These are phyloP conservation scores for Catenaria anguillulae DNA, from an alignment of 371 early-diverging fungal genomes.

Conservation along the genomic window DNA sequence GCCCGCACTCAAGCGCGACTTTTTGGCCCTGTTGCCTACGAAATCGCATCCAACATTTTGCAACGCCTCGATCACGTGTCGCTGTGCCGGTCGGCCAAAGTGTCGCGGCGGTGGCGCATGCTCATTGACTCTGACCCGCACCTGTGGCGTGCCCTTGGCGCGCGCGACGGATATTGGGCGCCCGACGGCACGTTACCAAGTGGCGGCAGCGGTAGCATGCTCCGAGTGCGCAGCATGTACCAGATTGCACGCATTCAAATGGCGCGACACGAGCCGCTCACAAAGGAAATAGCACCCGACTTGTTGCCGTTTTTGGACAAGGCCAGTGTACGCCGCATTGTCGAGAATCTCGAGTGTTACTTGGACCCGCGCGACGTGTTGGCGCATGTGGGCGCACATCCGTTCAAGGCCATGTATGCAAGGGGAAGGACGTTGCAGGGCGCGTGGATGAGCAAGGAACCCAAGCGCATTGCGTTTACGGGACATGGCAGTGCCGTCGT, in stretches of 20 bases:
- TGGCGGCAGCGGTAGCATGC: too few relatives aligned
- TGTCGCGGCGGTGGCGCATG: slow-evolving; percentile 36
- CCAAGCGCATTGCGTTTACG: slow-evolving; percentile 52
- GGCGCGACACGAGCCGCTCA: neutral
- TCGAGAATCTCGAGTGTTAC: neutral
- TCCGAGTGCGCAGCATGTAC: neutral
- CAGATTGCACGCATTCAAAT: neutral
- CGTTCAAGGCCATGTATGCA: slow-evolving; percentile 61
- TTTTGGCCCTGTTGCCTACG: slow-evolving; percentile 65
- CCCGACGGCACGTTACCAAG: slow-evolving; percentile 4
- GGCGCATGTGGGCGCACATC: slow-evolving; percentile 27
- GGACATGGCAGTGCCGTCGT: slow-evolving; percentile 72
- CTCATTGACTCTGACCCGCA: slow-evolving; percentile 57
- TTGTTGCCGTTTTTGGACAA: neutral
- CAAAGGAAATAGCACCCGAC: neutral
- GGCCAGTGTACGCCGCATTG: neutral
- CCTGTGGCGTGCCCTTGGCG: slow-evolving; percentile 39
- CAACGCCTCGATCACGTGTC: slow-evolving; percentile 56
- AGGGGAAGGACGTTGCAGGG: slow-evolving; percentile 53
- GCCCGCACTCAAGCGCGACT: slow-evolving; percentile 70
- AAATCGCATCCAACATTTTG: slow-evolving; percentile 57
- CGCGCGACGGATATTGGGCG: slow-evolving; percentile 21
- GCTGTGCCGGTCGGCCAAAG: slow-evolving; percentile 53
- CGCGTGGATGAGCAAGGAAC: slow-evolving; percentile 65
- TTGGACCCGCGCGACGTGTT: slow-evolving; percentile 5